These are phyloP conservation scores for Knoxdaviesia capensis DNA, from an alignment of 2,329 filamentous ascomycete genomes.

Conservation along the genomic window DNA sequence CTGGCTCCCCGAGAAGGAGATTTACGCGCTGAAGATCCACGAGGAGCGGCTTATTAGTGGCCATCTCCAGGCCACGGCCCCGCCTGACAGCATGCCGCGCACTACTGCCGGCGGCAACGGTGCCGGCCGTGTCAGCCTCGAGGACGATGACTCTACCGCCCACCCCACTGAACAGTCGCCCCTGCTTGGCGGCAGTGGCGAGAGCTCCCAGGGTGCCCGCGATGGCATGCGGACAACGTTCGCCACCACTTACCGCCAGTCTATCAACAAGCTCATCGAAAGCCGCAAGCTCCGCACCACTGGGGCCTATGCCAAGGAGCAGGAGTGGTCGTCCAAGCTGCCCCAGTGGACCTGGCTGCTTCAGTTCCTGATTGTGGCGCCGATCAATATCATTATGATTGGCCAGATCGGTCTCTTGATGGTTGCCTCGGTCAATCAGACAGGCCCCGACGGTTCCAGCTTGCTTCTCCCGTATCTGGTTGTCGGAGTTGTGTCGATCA, in stretches of 20 bases:
- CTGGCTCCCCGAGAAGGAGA: slow-evolving; percentile 48
- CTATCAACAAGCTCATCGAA: slow-evolving; percentile 16
- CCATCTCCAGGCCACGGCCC: not conserved
- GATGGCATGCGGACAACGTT: slow-evolving; percentile 28
- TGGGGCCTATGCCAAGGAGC: slow-evolving; percentile 47
- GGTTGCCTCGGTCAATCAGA: slow-evolving; percentile 57
- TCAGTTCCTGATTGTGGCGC: slow-evolving; percentile 64
- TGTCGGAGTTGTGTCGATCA: slow-evolving; percentile 44
- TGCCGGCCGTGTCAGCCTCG: not conserved
- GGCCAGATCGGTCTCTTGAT: slow-evolving; percentile 58
- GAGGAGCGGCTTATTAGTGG: slow-evolving; percentile 14
- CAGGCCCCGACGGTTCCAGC: slow-evolving; percentile 62
- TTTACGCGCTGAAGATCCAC: slow-evolving; percentile 41
- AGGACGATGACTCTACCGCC: slow-evolving; percentile 1
- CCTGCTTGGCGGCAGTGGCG: slow-evolving; percentile 12
- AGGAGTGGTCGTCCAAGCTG: slow-evolving; percentile 63
- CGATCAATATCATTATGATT: slow-evolving; percentile 56
- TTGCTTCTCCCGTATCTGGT: slow-evolving; percentile 51
- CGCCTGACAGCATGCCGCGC: slow-evolving; percentile 1
- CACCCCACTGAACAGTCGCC: slow-evolving; percentile 30
- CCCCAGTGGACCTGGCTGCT: slow-evolving; percentile 75
- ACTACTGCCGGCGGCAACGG: not conserved
- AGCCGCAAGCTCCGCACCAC: slow-evolving; percentile 12
- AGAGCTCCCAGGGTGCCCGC: slow-evolving; percentile 8
- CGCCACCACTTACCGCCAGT: slow-evolving; percentile 32